A percentile compares a stretch with the other conserved stretches of the same genome.
phyloP scores from a whole-genome alignment of 768 basidiomycete genomes.

The Macrolepiota dolichaula region DNA sequence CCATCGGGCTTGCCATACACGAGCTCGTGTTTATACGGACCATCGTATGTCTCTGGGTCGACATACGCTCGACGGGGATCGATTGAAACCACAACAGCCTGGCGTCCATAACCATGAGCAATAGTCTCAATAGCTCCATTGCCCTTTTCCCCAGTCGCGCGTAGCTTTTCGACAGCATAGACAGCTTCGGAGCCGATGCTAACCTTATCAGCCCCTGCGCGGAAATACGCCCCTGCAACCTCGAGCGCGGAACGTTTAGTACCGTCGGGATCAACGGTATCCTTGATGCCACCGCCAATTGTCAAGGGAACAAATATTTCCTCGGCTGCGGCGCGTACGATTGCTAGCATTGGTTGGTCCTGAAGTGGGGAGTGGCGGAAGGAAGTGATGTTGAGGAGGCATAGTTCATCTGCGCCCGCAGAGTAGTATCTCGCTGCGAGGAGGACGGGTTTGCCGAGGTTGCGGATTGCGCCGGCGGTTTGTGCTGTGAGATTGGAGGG shows the following conservation, averaged over 20 bases:
- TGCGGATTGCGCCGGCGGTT: slow-evolving; percentile 79
- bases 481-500: slow-evolving; percentile 29
- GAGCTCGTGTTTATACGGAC: slow-evolving; percentile 64
- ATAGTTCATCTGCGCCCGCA: slow-evolving; percentile 93
- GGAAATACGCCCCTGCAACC: slow-evolving; percentile 94
- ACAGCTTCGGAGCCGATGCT: slow-evolving; percentile 97
- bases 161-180: slow-evolving; percentile 83
- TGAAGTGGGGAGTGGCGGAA: slow-evolving; percentile 94
- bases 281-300: slow-evolving; percentile 97
- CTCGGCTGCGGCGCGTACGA: slow-evolving; percentile 87
- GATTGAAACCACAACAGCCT: slow-evolving; percentile 96
- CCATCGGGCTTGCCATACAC: slow-evolving; percentile 43
- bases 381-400: slow-evolving; percentile 98
- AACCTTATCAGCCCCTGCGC: slow-evolving; percentile 97
- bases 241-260: slow-evolving; percentile 84
- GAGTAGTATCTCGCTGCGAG: slow-evolving; percentile 84
- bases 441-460: slow-evolving; percentile 95
- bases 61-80: slow-evolving; percentile 90
- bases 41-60: slow-evolving; percentile 59
- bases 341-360: slow-evolving; percentile 98
- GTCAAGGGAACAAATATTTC: slow-evolving; percentile 96
- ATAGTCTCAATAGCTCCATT: slow-evolving; percentile 92
- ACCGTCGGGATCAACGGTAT: slow-evolving; percentile 93
- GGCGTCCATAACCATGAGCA: slow-evolving; percentile 84
- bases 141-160: slow-evolving; percentile 42